phyloP scores from a whole-genome alignment of 208 protist species.

The Crithidia mellificae region DNA sequence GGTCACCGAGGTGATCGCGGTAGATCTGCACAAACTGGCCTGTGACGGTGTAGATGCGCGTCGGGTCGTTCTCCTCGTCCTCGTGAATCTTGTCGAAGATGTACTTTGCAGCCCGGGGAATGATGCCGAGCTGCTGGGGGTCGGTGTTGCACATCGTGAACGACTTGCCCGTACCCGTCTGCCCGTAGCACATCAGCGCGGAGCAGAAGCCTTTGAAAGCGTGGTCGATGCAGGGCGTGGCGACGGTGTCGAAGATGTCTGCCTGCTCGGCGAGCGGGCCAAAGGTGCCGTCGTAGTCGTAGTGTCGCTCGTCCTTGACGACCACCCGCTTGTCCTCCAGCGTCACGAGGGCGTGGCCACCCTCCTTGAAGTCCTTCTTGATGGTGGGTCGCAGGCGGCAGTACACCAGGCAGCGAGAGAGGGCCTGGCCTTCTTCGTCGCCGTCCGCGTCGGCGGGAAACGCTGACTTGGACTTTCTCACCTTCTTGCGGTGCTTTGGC shows the following conservation, averaged over 20 bases:
- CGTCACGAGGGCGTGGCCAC: conserved; percentile 57
- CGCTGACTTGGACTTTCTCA: not conserved
- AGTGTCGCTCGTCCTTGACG: conserved; percentile 81
- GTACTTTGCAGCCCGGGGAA: conserved; percentile 75
- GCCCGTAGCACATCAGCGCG: conserved; percentile 92
- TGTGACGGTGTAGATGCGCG: conserved; percentile 49
- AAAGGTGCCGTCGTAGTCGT: conserved; percentile 88
- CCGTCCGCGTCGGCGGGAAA: conserved; percentile 1
- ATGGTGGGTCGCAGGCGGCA: conserved; percentile 74
- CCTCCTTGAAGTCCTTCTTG: conserved; percentile 72
- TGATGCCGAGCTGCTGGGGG: conserved; percentile 81
- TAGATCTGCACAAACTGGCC: conserved; percentile 92
- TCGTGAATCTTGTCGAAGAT: conserved; percentile 69
- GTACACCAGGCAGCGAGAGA: conserved; percentile 82
- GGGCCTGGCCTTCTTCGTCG: conserved; percentile 10
- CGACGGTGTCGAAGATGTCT: conserved; percentile 80
- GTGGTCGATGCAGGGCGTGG: conserved; percentile 78
- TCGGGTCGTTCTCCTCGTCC: conserved; percentile 21
- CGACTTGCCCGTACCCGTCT: conserved; percentile 92
- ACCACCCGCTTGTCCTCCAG: conserved; percentile 58
- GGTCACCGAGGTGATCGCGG: conserved; percentile 81
- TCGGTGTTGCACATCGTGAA: conserved; percentile 91
- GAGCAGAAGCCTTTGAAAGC: conserved; percentile 88
- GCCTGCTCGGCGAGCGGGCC: conserved; percentile 62
- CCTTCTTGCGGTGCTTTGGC: conserved; percentile 24